Percentiles rank a stretch among this genome's conserved stretches.
Evolutionary conservation across 2,329 filamentous ascomycete species (phyloP).

Genomic region (Fusarium tanahbumbuense): DNA sequence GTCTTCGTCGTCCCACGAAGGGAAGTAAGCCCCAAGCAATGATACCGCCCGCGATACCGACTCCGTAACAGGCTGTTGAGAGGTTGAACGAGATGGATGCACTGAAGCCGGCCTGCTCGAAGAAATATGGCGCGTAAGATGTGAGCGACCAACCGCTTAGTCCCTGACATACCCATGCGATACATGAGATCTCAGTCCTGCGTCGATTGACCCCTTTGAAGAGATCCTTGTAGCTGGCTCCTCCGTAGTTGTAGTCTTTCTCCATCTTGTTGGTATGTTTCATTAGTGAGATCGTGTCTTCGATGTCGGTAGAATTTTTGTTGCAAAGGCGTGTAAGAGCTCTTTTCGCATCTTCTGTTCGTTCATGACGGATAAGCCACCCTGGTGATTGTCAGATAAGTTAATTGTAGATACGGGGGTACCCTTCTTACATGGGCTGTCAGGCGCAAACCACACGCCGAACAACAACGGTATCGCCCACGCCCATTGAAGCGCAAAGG

Average conservation of each 20-base stretch:
- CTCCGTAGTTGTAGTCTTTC: constrained; percentile 52
- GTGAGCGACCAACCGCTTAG: constrained; percentile 42
- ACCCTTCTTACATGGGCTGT: constrained; percentile 53
- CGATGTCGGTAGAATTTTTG: constrained; percentile 50
- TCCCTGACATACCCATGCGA: constrained; percentile 45
- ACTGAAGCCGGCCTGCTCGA: constrained; percentile 56
- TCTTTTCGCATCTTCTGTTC: constrained; percentile 48
- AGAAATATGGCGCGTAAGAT: constrained; percentile 54
- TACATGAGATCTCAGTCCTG: constrained; percentile 46
- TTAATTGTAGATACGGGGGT: background rate
- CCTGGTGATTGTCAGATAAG: constrained; percentile 21
- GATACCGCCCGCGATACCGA: constrained; percentile 56
- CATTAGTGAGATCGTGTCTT: constrained; percentile 59
- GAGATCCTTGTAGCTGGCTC: constrained; percentile 40
- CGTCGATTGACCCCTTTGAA: constrained; percentile 45
- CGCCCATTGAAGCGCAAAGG: constrained; percentile 57
- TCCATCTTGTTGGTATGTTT: constrained; percentile 58
- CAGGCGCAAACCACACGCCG: constrained; percentile 52
- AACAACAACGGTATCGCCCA: constrained; percentile 54
- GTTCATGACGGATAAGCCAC: constrained; percentile 55
- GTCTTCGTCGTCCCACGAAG: constrained; percentile 54
- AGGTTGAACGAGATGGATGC: constrained; percentile 54
- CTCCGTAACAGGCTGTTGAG: constrained; percentile 53
- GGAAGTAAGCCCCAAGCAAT: constrained; percentile 55
- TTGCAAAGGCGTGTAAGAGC: constrained; percentile 49